A percentile compares a stretch with the other conserved stretches of the same genome.
Conservation (phyloP, 805 yeast genomes). For the Candida hungchunana region DNA sequence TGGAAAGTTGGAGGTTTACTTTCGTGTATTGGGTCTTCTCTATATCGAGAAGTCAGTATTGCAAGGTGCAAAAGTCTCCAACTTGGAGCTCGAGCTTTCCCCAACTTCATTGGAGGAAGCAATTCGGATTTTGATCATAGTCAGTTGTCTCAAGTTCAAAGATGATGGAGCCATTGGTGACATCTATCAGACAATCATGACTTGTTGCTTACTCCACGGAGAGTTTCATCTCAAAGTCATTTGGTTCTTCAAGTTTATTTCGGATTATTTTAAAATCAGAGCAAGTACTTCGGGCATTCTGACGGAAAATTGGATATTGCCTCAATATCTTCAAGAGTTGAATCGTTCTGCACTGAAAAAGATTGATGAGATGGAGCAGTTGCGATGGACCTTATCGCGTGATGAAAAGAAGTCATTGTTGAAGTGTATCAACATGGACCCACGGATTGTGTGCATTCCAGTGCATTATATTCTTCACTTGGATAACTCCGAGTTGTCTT, state of each 20-base stretch:
- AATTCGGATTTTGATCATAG: constrained; percentile 17
- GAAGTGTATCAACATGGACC: neutral
- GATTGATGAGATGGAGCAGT: constrained; percentile 1
- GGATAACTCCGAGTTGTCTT: neutral
- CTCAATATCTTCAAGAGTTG: constrained; percentile 1
- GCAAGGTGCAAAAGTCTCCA: neutral
- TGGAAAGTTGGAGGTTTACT: constrained; percentile 13
- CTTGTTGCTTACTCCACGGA: constrained; percentile 42
- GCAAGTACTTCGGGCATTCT: constrained; percentile 1
- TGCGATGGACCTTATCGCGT: constrained; percentile 4
- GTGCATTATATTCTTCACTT: neutral
- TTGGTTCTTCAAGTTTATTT: constrained; percentile 39
- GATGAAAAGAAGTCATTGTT: neutral
- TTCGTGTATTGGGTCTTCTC: constrained; percentile 12
- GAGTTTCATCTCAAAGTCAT: constrained; percentile 38
- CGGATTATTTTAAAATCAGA: constrained; percentile 24
- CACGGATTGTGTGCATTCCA: constrained; percentile 2
- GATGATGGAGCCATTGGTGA: constrained; percentile 38
- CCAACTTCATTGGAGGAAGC: constrained; percentile 9
- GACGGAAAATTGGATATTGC: constrained; percentile 2
- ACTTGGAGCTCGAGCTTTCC: neutral
- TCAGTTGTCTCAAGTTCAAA: constrained; percentile 13
- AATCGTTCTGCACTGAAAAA: constrained; percentile 1
- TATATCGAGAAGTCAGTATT: constrained; percentile 10
- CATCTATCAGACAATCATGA: constrained; percentile 36